Conservation (phyloP, 352 stramenopile species). For the Phytophthora colocasiae region DNA sequence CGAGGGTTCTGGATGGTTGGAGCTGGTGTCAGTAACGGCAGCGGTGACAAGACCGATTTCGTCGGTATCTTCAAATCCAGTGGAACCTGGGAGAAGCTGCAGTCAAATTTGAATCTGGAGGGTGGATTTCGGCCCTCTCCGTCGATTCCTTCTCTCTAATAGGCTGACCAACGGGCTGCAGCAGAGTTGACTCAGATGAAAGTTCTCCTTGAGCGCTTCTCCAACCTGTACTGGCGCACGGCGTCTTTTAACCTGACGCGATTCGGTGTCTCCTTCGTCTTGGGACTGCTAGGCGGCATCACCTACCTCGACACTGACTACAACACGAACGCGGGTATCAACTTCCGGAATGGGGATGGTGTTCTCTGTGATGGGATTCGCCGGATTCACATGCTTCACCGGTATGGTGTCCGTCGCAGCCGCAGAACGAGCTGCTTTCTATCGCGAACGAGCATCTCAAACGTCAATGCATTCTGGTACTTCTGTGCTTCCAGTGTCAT, state of each 20-base stretch:
- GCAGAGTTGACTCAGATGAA: slow-evolving; percentile 26
- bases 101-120: slow-evolving; percentile 6
- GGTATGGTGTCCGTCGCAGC: slow-evolving; percentile 9
- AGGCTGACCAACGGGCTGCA: slow-evolving; percentile 17
- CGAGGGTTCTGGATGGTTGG: slow-evolving; percentile 27
- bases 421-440: slow-evolving; percentile 13
- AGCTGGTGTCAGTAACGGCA: slow-evolving; percentile 16
- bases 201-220: slow-evolving; percentile 15
- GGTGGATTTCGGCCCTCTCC: slow-evolving; percentile 2
- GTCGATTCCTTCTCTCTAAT: slow-evolving; percentile 7
- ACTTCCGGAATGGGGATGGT: slow-evolving; percentile 24
- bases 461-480: slow-evolving; percentile 30
- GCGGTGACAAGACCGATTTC: slow-evolving; percentile 9
- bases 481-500: slow-evolving; percentile 15
- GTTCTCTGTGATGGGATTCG: slow-evolving; percentile 9
- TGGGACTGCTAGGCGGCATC: slow-evolving; percentile 3
- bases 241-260: slow-evolving; percentile 27
- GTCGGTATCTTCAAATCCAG: slow-evolving; percentile 13
- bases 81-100: not conserved
- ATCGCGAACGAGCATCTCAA: slow-evolving; percentile 20
- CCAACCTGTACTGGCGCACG: slow-evolving; percentile 23
- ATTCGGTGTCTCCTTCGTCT: slow-evolving; percentile 1
- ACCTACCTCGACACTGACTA: slow-evolving; percentile 12
- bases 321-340: slow-evolving; percentile 14
- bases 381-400: slow-evolving; percentile 13